Evolutionary conservation across 1,284 basidiomycete genomes (phyloP).

Genomic region (Microbotryomycetes sp.): DNA sequence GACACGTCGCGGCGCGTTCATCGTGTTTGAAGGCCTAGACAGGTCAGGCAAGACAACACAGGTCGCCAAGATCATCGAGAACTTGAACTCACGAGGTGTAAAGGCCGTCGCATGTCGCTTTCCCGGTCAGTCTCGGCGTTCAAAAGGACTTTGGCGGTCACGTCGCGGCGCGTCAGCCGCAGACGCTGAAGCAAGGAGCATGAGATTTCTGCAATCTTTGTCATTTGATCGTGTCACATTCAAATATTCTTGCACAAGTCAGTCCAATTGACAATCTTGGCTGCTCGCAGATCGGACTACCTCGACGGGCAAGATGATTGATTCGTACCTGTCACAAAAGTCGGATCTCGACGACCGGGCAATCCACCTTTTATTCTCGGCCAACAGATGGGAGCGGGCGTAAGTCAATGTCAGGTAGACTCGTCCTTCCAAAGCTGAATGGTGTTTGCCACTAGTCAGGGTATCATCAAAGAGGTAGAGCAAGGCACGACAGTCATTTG

Average conservation of each 20-base stretch:
- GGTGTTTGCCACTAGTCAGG: conserved; percentile 53
- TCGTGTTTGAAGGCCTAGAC: conserved; percentile 90
- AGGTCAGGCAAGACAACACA: conserved; percentile 88
- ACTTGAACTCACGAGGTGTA: conserved; percentile 42
- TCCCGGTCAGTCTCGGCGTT: conserved; percentile 55
- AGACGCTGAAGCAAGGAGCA: too few species aligned
- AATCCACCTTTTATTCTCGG: conserved; percentile 90
- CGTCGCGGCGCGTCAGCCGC: background rate
- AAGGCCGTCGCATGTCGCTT: conserved; percentile 60
- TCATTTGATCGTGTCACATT: too few species aligned
- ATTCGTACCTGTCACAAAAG: conserved; percentile 74
- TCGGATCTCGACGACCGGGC: conserved; percentile 83
- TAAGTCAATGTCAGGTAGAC: conserved; percentile 52
- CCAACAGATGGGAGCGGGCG: conserved; percentile 94
- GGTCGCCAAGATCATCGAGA: conserved; percentile 54
- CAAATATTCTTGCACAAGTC: too few species aligned
- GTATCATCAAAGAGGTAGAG: conserved; percentile 56
- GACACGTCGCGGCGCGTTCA: conserved; percentile 66
- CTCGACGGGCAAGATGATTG: conserved; percentile 84
- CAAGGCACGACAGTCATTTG: conserved; percentile 70
- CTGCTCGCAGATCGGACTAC: conserved; percentile 73
- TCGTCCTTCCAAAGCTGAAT: too few species aligned
- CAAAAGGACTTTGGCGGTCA: too few species aligned
- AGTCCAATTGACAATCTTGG: too few species aligned
- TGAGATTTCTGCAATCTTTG: too few species aligned